Evolutionary conservation across 306 rosid genomes (phyloP).

Genomic region (Prunus mume): DNA sequence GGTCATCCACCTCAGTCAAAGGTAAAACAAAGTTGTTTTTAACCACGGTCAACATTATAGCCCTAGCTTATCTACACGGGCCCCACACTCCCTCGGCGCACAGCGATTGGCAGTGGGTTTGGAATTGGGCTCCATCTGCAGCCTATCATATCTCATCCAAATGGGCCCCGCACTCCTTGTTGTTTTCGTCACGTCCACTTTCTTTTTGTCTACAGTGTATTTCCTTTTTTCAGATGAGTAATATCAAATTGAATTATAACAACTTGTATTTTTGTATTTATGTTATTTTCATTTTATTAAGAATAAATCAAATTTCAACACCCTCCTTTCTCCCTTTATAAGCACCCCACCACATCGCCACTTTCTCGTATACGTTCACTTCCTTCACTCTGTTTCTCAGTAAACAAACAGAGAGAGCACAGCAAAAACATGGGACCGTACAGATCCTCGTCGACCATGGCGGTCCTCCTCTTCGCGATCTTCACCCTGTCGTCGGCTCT

Average conservation of each 20-base stretch:
- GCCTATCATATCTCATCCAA: conserved; percentile 10
- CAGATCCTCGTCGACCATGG: conserved; percentile 31
- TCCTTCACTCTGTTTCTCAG: background rate
- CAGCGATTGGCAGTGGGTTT: background rate
- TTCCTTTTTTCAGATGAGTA: background rate
- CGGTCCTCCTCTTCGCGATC: conserved; percentile 29
- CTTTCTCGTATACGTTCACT: conserved; percentile 10
- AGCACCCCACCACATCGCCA: conserved; percentile 27
- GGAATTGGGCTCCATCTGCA: background rate
- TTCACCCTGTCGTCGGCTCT: conserved; percentile 51
- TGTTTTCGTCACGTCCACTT: background rate
- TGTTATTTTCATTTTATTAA: background rate
- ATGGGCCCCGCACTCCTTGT: background rate
- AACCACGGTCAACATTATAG: background rate
- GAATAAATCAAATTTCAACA: background rate
- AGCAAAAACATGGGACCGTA: conserved; percentile 41
- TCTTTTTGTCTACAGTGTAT: background rate
- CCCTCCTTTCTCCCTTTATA: conserved; percentile 29
- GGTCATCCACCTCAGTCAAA: background rate
- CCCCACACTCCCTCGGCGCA: background rate
- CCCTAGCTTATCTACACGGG: background rate
- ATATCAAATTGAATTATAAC: background rate
- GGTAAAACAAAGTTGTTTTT: background rate
- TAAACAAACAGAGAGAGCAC: too few species aligned
- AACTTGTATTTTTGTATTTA: background rate